Percentiles rank a stretch among this genome's conserved stretches.
Conservation (phyloP, 441 rosid species). For the Populus tomentosa region DNA sequence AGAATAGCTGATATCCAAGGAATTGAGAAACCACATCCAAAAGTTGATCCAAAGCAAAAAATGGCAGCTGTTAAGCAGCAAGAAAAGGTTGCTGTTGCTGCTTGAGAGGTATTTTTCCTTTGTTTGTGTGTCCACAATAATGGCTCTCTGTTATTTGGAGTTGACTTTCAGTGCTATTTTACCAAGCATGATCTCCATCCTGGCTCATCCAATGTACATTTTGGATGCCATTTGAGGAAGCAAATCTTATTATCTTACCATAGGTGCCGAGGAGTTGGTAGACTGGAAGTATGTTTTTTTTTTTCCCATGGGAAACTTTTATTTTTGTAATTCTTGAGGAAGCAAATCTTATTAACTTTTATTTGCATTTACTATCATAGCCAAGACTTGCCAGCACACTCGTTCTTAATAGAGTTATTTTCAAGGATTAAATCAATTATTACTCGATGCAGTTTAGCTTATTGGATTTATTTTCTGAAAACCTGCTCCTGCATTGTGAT, state of each 20-base stretch:
- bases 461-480: not conserved
- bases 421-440: conserved; percentile 1
- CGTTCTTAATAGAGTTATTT: not conserved
- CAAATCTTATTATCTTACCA: not conserved
- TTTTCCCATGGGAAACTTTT: not conserved
- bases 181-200: conserved; percentile 10
- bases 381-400: not conserved
- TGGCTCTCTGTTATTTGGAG: conserved; percentile 7
- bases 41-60: conserved; percentile 34
- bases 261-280: not conserved
- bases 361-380: not conserved
- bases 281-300: not conserved
- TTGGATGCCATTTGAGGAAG: conserved; percentile 17
- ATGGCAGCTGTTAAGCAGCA: conserved; percentile 36
- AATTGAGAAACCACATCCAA: conserved; percentile 60
- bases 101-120: conserved; percentile 28
- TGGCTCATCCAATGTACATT: conserved; percentile 20
- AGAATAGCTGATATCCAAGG: conserved; percentile 89
- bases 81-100: conserved; percentile 47
- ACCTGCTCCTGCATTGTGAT: not conserved
- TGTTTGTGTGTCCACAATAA: conserved; percentile 16
- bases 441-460: not conserved
- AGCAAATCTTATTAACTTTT: too few relatives aligned
- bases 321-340: conserved; percentile 2
- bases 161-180: conserved; percentile 1